These are phyloP conservation scores for Afroboletus lepidellus DNA, from an alignment of 1,284 basidiomycete species.

Conservation along the genomic window DNA sequence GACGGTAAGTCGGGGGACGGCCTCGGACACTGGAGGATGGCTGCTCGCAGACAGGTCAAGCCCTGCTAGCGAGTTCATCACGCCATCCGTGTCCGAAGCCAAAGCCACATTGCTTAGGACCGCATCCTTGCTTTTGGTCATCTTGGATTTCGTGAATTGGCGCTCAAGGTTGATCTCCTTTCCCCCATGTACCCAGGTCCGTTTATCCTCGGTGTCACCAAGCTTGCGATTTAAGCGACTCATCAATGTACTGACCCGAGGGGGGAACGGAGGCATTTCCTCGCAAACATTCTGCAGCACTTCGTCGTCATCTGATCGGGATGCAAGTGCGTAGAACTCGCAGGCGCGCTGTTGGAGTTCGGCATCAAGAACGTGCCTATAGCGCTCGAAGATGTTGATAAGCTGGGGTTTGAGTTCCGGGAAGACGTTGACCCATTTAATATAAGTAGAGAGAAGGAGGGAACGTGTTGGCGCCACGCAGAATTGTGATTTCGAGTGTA, in stretches of 20 bases:
- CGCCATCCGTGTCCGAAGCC: conserved; percentile 44
- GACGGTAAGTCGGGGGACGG: conserved; percentile 52
- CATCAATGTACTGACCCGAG: conserved; percentile 87
- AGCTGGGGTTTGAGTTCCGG: conserved; percentile 97
- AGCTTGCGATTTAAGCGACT: conserved; percentile 86
- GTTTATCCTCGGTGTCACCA: conserved; percentile 87
- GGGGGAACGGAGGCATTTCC: conserved; percentile 98
- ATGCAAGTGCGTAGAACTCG: conserved; percentile 89
- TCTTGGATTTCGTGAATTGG: conserved; percentile 49
- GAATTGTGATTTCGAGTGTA: conserved; percentile 95
- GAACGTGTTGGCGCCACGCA: conserved; percentile 92
- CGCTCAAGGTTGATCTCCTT: conserved; percentile 87
- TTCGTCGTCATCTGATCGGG: conserved; percentile 83
- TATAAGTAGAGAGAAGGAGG: conserved; percentile 92
- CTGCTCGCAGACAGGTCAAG: conserved; percentile 40
- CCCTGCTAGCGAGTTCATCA: conserved; percentile 78
- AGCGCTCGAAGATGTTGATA: conserved; percentile 94
- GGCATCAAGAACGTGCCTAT: conserved; percentile 95
- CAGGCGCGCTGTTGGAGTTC: conserved; percentile 98
- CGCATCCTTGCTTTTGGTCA: conserved; percentile 33
- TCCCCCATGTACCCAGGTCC: conserved; percentile 94
- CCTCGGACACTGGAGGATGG: conserved; percentile 28
- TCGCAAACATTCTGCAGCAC: conserved; percentile 94
- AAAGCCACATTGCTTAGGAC: conserved; percentile 27
- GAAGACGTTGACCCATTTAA: conserved; percentile 99